Conservation (phyloP, 2,329 filamentous ascomycete genomes). For the Scedosporium minutisporum region DNA sequence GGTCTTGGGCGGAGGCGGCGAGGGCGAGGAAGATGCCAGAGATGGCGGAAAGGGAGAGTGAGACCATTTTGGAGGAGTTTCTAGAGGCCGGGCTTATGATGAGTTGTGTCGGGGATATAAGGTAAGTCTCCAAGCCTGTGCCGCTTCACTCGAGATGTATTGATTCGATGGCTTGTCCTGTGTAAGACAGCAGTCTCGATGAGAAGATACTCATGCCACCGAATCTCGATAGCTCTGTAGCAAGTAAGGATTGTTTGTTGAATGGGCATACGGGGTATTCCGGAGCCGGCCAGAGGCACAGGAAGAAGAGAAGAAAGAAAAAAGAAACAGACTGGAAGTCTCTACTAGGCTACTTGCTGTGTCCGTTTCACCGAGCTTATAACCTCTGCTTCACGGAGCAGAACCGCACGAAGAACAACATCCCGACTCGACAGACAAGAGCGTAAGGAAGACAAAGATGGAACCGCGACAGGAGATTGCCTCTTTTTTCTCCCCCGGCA, state of each 20-base stretch:
- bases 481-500: background rate
- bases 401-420: background rate
- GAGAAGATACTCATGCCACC: no score
- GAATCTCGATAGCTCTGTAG: no score
- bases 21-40: background rate
- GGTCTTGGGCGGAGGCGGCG: background rate
- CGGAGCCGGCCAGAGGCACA: background rate
- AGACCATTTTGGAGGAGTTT: no score
- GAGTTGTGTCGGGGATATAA: no score
- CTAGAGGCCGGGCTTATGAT: no score
- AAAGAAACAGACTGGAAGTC: no score
- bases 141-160: no score
- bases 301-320: background rate
- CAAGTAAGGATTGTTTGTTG: no score
- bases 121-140: no score
- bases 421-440: background rate
- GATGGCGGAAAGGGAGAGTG: no score
- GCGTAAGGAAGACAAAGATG: background rate
- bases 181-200: background rate
- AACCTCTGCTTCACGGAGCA: background rate
- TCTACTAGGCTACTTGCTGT: no score
- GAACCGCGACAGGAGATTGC: background rate
- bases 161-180: background rate
- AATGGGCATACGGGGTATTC: background rate
- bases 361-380: background rate